Percentiles rank a stretch among this genome's conserved stretches.
phyloP scores from a whole-genome alignment of 2,329 filamentous ascomycete genomes.

The Alternaria angustiovoidea region DNA sequence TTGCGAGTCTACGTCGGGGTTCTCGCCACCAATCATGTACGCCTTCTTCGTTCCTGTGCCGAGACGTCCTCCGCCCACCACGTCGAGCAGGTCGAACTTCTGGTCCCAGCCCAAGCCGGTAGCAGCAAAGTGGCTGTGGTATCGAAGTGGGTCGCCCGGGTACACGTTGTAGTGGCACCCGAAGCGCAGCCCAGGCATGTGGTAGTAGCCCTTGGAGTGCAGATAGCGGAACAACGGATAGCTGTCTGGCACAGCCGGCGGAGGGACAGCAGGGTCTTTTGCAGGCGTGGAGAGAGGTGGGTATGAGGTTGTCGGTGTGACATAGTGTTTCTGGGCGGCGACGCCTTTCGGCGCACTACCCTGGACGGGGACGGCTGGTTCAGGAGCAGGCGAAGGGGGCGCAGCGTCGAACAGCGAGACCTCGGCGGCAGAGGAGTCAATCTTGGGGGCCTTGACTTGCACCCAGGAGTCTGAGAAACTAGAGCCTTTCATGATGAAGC shows the following conservation, averaged over 20 bases:
- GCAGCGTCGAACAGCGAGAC: constrained; percentile 38
- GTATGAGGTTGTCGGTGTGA: constrained; percentile 59
- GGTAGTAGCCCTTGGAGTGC: constrained; percentile 80
- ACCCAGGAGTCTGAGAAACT: constrained; percentile 24
- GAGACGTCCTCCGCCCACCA: constrained; percentile 85
- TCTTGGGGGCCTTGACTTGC: constrained; percentile 13
- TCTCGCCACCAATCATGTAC: constrained; percentile 80
- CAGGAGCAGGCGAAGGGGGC: constrained; percentile 17
- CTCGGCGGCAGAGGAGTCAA: constrained; percentile 14
- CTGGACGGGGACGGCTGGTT: constrained; percentile 14
- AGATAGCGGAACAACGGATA: constrained; percentile 84
- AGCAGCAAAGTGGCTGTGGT: constrained; percentile 92
- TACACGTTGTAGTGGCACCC: constrained; percentile 95
- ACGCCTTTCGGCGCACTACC: constrained; percentile 21
- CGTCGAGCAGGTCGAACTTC: constrained; percentile 81
- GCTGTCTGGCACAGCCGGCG: constrained; percentile 49
- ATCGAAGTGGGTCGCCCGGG: constrained; percentile 91
- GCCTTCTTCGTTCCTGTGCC: constrained; percentile 97
- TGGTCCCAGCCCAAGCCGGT: constrained; percentile 88
- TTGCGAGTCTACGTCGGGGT: constrained; percentile 29
- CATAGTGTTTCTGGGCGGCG: constrained; percentile 39
- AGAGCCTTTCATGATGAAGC: constrained; percentile 40
- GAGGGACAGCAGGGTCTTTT: constrained; percentile 26
- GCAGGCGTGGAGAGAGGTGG: constrained; percentile 41
- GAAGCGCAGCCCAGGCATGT: constrained; percentile 91